Conservation (phyloP, 306 rosid genomes). For the Fagus crenata region DNA sequence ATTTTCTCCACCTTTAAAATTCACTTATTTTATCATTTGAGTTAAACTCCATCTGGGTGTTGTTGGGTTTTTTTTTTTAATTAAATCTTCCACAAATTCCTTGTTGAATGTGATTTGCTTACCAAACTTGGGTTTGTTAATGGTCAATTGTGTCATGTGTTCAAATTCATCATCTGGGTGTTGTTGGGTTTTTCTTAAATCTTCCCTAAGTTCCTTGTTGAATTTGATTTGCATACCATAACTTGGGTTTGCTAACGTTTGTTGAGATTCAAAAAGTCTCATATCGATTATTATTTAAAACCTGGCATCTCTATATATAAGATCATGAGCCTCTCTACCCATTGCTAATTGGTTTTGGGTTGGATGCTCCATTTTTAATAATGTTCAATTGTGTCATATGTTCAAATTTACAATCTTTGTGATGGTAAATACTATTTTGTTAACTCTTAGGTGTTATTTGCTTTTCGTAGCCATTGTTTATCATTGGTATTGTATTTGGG, state of each 20-base stretch:
- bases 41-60: constrained; percentile 28
- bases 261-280: no score
- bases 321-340: no score
- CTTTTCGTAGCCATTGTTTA: neutral
- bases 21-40: neutral
- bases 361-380: no score
- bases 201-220: no score
- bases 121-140: neutral
- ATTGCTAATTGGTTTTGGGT: no score
- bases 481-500: neutral
- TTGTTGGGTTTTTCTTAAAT: no score
- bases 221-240: no score
- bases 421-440: neutral
- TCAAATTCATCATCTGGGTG: neutral
- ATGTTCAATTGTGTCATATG: neutral
- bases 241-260: no score
- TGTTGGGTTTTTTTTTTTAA: neutral
- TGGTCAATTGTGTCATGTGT: neutral
- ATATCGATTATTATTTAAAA: no score
- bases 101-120: neutral
- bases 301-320: no score
- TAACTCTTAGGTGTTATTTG: neutral
- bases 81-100: neutral
- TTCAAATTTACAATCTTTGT: neutral
- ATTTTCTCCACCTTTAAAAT: neutral